Base-by-base conservation (phyloP, 352 stramenopile genomes). In the Globisporangium mamillatum region DNA sequence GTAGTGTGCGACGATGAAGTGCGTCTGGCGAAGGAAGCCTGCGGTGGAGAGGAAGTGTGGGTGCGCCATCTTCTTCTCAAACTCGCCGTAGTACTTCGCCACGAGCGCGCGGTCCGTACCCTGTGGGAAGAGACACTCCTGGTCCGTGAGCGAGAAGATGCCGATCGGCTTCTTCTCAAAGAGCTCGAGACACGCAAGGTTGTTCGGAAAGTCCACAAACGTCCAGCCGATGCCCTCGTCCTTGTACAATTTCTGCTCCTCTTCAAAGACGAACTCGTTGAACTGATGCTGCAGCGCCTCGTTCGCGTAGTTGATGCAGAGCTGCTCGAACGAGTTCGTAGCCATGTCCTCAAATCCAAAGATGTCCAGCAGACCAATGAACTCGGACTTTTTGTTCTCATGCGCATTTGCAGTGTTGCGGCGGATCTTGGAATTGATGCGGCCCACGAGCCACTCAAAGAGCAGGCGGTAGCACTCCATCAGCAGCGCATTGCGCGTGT, bases 361-460 rank as follows among this genome's bases (percentile, higher is more conserved):
- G 55, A 97, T 97, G 68, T 97, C 89, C 20, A 97, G 73, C 44
- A 97, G 55, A 6, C 86, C 88, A 25, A 95, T 95, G 41, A 93
- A 92, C 73, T 86, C 73, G 24, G 25, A 60, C 62, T 44, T 64
- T 48, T 22, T 68, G 44, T 61, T 69, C 66, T 18, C 73, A 27
- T 16, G n/a, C 9, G n/a, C 25, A 25, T 34, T 22, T 46, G 32
- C 56, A 54, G 54, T 24, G 20, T 76, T 71, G 22, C 64, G 63
- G 27, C 75, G 77, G n/a, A 97, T 94, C 70, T 90, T 89, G 59
- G 82, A 77, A 77, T 98, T 98, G 66, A 98, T 89, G 12, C 82
- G 80, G 7, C 79, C 78, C 38, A 99, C 96, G 53, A 99, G 86
- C 94, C 95, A 99, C 50, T 97, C 84, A 67, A 98, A 98, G 4